A percentile compares a stretch with the other conserved stretches of the same genome.
Conservation (phyloP, 352 stramenopile genomes). For the Pythium vanterpoolii region DNA sequence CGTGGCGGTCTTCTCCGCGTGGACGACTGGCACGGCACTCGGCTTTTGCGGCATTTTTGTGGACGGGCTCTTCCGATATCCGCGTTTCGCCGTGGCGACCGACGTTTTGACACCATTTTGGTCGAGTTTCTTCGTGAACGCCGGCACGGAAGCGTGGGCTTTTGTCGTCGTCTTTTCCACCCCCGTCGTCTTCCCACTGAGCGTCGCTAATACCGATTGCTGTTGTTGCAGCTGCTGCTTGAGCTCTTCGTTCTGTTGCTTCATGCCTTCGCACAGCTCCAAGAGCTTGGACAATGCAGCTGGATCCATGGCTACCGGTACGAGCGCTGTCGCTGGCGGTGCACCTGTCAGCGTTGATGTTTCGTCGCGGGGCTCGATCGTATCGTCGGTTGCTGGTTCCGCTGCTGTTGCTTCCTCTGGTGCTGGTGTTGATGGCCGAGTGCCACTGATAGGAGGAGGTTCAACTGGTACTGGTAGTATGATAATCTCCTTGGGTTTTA, state of each 20-base stretch:
- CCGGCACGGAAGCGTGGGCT: background rate
- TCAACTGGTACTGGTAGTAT: background rate
- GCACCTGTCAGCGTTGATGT: background rate
- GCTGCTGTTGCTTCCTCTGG: background rate
- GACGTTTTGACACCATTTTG: background rate
- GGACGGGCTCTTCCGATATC: background rate
- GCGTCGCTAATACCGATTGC: conserved; percentile 35
- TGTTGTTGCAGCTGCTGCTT: conserved; percentile 48
- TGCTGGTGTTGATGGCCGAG: background rate
- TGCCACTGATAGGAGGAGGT: background rate
- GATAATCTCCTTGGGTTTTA: background rate
- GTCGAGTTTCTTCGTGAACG: background rate
- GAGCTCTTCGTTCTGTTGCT: conserved; percentile 56
- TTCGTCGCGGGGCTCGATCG: background rate
- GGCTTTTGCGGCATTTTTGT: background rate
- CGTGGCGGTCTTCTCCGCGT: background rate
- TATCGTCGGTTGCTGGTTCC: background rate
- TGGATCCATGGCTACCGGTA: conserved; percentile 21
- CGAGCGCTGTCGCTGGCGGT: background rate
- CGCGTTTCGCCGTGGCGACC: background rate
- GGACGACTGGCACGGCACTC: background rate
- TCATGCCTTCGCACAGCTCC: conserved; percentile 53
- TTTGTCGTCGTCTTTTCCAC: background rate
- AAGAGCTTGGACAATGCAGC: conserved; percentile 40
- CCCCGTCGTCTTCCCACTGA: conserved; percentile 10